Evolutionary conservation across 108 stramenopile genomes (phyloP).

Genomic region (Fragilariopsis cylindrus): DNA sequence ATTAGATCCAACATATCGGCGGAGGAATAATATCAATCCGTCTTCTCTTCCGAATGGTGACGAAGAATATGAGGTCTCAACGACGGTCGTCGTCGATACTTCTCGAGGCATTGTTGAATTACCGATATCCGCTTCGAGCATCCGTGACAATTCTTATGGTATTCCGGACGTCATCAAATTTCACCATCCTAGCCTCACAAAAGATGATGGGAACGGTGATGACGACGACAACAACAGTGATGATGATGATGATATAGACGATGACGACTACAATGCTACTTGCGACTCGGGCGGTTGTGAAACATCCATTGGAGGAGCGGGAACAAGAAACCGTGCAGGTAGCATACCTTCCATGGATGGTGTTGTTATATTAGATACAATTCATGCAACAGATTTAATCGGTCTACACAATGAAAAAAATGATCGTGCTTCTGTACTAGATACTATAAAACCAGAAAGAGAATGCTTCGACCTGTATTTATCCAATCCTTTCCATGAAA

Average conservation of each 20-base stretch:
- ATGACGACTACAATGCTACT: neutral
- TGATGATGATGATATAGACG: slow-evolving; percentile 3
- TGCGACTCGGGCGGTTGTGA: neutral
- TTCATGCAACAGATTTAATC: neutral
- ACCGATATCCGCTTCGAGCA: slow-evolving; percentile 38
- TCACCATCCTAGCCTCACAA: slow-evolving; percentile 26
- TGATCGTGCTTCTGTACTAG: slow-evolving; percentile 6
- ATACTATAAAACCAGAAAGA: slow-evolving; percentile 10
- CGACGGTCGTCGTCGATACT: slow-evolving; percentile 43
- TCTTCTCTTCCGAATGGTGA: slow-evolving; percentile 20
- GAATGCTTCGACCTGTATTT: slow-evolving; percentile 60
- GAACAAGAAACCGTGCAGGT: neutral
- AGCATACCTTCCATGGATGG: slow-evolving; percentile 1
- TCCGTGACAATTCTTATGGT: slow-evolving; percentile 39
- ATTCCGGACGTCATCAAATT: slow-evolving; percentile 46
- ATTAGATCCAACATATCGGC: slow-evolving; percentile 15
- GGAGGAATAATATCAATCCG: slow-evolving; percentile 22
- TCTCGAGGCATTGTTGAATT: slow-evolving; percentile 33
- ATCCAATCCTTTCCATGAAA: slow-evolving; percentile 46
- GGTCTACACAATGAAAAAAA: slow-evolving; percentile 14
- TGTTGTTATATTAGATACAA: neutral
- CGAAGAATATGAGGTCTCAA: slow-evolving; percentile 39
- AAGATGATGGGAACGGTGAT: slow-evolving; percentile 4
- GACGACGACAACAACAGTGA: neutral
- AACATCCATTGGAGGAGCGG: neutral